Evolutionary conservation across 1,284 basidiomycete genomes (phyloP).

Genomic region (Blastosporella zonata): DNA sequence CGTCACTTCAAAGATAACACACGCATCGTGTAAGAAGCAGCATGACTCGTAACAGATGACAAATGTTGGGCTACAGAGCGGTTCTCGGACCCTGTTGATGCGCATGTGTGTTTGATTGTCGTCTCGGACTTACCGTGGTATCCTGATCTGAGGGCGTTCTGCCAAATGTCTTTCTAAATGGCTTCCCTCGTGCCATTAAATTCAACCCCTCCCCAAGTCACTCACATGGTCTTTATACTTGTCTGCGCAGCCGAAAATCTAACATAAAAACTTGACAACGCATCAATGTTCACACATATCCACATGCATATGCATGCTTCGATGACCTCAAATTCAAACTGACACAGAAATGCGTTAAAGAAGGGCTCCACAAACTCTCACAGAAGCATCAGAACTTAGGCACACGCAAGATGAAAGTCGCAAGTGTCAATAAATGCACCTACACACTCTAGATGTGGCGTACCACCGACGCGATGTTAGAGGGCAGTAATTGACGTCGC

Average conservation of each 20-base stretch:
- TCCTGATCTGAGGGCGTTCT: too few species aligned
- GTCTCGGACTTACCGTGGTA: neutral
- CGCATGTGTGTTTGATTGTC: neutral
- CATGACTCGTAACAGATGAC: too few species aligned
- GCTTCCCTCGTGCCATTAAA: neutral
- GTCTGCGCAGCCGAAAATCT: too few species aligned
- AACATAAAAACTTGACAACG: too few species aligned
- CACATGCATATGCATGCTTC: neutral
- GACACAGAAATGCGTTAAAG: neutral
- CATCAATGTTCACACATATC: neutral
- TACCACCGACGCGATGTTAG: conserved; percentile 2
- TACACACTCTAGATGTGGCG: conserved; percentile 7
- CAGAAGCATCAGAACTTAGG: neutral
- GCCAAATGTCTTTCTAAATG: too few species aligned
- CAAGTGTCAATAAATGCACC: neutral
- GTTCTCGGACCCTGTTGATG: neutral
- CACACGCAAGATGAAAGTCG: neutral
- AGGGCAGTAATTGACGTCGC: neutral
- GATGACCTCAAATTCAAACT: neutral
- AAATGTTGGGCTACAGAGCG: neutral
- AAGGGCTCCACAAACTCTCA: neutral
- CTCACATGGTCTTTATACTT: neutral
- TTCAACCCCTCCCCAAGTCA: neutral
- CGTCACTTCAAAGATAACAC: neutral
- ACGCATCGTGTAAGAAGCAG: too few species aligned